Base-by-base conservation (phyloP, 306 rosid species). In the Rubus idaeus region DNA sequence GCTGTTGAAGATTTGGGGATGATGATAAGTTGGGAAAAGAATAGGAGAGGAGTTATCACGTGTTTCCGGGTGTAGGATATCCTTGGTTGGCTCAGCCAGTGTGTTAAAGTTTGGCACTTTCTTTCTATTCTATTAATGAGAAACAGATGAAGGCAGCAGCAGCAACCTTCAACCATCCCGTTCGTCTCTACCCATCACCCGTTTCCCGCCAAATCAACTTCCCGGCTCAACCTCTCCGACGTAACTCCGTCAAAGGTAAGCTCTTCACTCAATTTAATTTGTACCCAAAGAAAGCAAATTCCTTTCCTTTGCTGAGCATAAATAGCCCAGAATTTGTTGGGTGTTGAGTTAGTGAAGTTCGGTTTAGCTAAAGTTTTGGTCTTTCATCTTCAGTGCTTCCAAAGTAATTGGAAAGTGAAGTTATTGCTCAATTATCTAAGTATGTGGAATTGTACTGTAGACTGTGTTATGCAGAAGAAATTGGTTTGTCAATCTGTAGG, bases 241-340 rank as follows among this genome's bases (percentile, higher is more conserved):
- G 58, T 9, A 73, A 51, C 12, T 60, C 75, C 46, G 35, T 6
- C 57, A 81, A 51, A 77, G 88, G 91, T 85, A 26, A 66, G 51
- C 60, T 37, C 26, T 17, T 80, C 50, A 44, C 77, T 60, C 37
- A 23, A 17, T n/a, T 61, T 6, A 0, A 12, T 61, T 12, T 13
- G n/a, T 12, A 30, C 42, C 41, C 67, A 57, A 61, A 61, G 13
- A 1, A 12, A 26, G 3, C 12, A 61, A 57, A 2, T 5, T 5
- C 5, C 8, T 26, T 26, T 11, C 18, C 41, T 60, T 60, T 26
- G 5, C 18, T 12, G 41, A 60, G 17, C 18, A 37, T 37, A 26
- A 13, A 61, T 58, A 23, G 18, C 45, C 69, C 69, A 23, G 11
- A 44, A 23, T 35, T 74, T 26, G 53, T 4, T 58, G 26, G 53